A percentile compares a stretch with the other conserved stretches of the same genome.
Conservation (phyloP, 306 rosid species). For the Mimosa bimucronata region DNA sequence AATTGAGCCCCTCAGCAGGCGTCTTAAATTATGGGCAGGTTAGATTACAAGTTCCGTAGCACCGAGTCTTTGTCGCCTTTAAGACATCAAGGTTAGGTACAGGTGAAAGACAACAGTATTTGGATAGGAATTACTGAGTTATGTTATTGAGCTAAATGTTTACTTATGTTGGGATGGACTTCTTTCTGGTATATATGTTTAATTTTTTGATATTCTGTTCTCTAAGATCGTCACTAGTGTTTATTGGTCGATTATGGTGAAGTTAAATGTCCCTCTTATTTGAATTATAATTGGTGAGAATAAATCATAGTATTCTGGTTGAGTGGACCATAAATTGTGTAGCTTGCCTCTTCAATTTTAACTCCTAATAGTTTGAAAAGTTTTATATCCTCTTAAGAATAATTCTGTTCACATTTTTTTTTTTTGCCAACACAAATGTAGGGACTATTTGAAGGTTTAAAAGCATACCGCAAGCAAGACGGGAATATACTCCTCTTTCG, state of each 20-base stretch:
- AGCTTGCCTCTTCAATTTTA: not conserved
- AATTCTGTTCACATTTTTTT: slow-evolving; percentile 7
- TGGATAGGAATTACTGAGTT: not conserved
- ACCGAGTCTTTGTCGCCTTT: slow-evolving; percentile 1
- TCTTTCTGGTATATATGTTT: slow-evolving; percentile 12
- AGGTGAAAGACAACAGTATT: not conserved
- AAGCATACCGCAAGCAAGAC: slow-evolving; percentile 82
- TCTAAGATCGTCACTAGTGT: not conserved
- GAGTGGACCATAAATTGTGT: not conserved
- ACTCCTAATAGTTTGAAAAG: not conserved
- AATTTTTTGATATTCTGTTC: not conserved
- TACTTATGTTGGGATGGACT: not conserved
- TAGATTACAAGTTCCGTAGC: slow-evolving; percentile 31
- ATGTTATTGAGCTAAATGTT: slow-evolving; percentile 19
- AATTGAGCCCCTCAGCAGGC: slow-evolving; percentile 87
- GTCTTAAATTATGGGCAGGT: slow-evolving; percentile 97
- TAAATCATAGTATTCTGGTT: slow-evolving; percentile 1
- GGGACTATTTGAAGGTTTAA: slow-evolving; percentile 98
- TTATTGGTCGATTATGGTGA: not conserved
- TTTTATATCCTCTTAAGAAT: not conserved
- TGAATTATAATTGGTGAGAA: not conserved
- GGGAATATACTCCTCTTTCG: slow-evolving; percentile 85
- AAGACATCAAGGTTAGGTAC: not conserved
- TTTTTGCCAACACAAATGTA: slow-evolving; percentile 28
- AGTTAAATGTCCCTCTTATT: not conserved